A percentile compares a stretch with the other conserved stretches of the same genome.
phyloP scores from a whole-genome alignment of 768 basidiomycete genomes.

The Rickenella mellea region DNA sequence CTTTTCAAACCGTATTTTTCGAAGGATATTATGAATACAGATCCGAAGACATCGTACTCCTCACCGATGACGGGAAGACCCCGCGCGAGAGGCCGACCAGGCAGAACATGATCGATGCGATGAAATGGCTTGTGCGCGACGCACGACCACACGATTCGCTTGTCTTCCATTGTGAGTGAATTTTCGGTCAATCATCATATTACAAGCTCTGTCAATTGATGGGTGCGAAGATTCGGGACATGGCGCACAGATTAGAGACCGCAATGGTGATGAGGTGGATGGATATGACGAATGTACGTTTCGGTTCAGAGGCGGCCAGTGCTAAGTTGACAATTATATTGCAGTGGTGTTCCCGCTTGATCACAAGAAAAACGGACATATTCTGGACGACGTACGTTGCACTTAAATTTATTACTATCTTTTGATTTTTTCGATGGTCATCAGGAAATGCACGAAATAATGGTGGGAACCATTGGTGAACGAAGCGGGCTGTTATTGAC shows the following conservation, averaged over 20 bases:
- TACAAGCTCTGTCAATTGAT: background rate
- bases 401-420: background rate
- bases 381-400: conserved; percentile 61
- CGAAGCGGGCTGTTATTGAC: conserved; percentile 1
- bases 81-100: conserved; percentile 39
- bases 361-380: conserved; percentile 64
- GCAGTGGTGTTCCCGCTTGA: conserved; percentile 86
- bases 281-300: conserved; percentile 66
- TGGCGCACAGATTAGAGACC: conserved; percentile 82
- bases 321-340: background rate
- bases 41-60: conserved; percentile 46
- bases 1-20: background rate
- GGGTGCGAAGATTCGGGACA: conserved; percentile 70
- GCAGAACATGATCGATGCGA: conserved; percentile 46
- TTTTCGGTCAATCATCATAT: background rate
- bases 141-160: conserved; percentile 65
- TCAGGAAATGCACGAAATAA: conserved; percentile 32
- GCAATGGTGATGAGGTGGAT: conserved; percentile 68
- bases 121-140: conserved; percentile 59
- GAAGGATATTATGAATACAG: conserved; percentile 39
- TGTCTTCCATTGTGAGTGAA: conserved; percentile 56
- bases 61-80: conserved; percentile 37
- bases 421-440: conserved; percentile 10
- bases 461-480: conserved; percentile 18
- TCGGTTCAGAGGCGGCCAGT: background rate